Percentiles rank a stretch among this genome's conserved stretches.
These are phyloP conservation scores for Mesembryanthemum crystallinum DNA, from an alignment of 148 eudicot species.

Conservation along the genomic window DNA sequence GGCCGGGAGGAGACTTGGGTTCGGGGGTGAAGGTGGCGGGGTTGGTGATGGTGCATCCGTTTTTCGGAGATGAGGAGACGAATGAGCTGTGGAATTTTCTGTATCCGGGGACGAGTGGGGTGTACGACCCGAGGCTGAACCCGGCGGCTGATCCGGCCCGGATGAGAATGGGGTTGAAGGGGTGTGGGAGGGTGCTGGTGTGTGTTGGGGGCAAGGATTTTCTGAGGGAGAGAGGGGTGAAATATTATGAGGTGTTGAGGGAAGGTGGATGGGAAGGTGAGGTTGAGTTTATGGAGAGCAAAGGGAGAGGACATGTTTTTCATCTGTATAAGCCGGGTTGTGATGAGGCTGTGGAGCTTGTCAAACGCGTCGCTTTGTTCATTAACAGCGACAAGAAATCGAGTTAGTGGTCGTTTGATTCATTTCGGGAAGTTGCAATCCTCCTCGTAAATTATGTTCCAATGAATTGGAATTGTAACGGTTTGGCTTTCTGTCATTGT, in stretches of 20 bases:
- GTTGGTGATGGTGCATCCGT: conserved; percentile 31
- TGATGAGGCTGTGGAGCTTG: conserved; percentile 27
- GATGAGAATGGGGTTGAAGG: conserved; percentile 15
- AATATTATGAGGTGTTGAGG: conserved; percentile 32
- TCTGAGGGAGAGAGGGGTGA: conserved; percentile 31
- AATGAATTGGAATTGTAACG: too few relatives aligned
- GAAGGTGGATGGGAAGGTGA: conserved; percentile 36
- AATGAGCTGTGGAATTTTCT: conserved; percentile 30
- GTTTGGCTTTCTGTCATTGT: too few relatives aligned
- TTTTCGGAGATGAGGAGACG: conserved; percentile 30
- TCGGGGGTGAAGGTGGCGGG: background rate
- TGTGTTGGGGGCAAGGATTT: conserved; percentile 38
- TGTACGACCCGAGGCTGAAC: conserved; percentile 32
- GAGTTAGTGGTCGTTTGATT: too few relatives aligned
- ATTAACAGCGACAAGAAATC: too few relatives aligned
- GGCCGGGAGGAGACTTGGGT: background rate
- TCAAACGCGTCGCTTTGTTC: conserved; percentile 24
- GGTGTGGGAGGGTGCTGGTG: conserved; percentile 26
- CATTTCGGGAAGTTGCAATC: too few relatives aligned
- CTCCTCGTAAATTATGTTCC: too few relatives aligned
- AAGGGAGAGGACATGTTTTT: conserved; percentile 38
- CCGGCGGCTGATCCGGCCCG: conserved; percentile 27
- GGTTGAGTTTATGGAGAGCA: conserved; percentile 31
- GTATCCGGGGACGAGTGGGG: conserved; percentile 24
- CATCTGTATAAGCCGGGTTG: conserved; percentile 34